A percentile compares a stretch with the other conserved stretches of the same genome.
Evolutionary conservation across 2,329 filamentous ascomycete species (phyloP).

Genomic region (Aaosphaeria pasadenensis): DNA sequence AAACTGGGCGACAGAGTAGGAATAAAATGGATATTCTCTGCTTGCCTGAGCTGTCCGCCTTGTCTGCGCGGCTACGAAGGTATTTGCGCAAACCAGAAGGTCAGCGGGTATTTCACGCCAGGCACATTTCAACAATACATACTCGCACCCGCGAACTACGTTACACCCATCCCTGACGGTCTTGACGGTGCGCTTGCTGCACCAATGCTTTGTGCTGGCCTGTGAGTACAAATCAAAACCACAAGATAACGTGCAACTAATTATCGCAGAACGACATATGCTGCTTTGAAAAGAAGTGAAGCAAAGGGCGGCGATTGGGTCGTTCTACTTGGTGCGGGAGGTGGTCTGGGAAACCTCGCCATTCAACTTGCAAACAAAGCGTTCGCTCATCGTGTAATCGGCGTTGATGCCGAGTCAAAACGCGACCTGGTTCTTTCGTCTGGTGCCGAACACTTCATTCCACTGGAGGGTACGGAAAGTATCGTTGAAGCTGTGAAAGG

Average conservation of each 20-base stretch:
- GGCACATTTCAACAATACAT: conserved; percentile 73
- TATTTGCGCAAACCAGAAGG: conserved; percentile 33
- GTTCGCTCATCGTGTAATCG: conserved; percentile 19
- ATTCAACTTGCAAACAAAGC: neutral
- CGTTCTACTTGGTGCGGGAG: conserved; percentile 56
- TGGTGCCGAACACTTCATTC: conserved; percentile 66
- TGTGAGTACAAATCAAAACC: conserved; percentile 21
- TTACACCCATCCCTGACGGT: conserved; percentile 65
- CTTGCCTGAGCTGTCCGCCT: conserved; percentile 46
- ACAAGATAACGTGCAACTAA: too few relatives aligned
- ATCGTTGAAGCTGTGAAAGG: conserved; percentile 55
- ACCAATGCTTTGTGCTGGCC: conserved; percentile 58
- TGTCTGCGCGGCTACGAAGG: conserved; percentile 44
- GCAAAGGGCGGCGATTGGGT: conserved; percentile 60
- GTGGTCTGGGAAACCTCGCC: conserved; percentile 63
- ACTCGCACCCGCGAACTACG: conserved; percentile 62
- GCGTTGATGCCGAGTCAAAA: conserved; percentile 63
- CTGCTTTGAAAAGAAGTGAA: conserved; percentile 60
- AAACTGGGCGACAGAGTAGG: conserved; percentile 68
- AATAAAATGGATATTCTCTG: conserved; percentile 64
- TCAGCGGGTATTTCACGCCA: conserved; percentile 66
- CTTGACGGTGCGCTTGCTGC: conserved; percentile 62
- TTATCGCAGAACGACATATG: conserved; percentile 53
- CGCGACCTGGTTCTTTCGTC: conserved; percentile 58
- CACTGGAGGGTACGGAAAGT: conserved; percentile 53